A percentile compares a stretch with the other conserved stretches of the same genome.
phyloP scores from a whole-genome alignment of 2,329 filamentous ascomycete genomes.

The Arthrobotrys iridis region DNA sequence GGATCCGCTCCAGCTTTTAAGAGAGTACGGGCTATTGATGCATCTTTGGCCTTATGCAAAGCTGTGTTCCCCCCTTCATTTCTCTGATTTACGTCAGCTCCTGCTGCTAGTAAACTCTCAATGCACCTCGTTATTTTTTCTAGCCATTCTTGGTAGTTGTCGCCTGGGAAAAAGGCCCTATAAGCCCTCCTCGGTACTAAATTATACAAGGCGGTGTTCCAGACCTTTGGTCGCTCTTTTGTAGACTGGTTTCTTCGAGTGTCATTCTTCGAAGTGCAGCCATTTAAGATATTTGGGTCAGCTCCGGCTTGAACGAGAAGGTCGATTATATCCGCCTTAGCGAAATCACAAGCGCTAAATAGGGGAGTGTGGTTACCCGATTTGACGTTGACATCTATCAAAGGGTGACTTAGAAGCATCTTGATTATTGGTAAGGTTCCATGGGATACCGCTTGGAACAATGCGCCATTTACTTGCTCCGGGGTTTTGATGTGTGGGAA shows the following conservation, averaged over 20 bases:
- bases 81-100: neutral
- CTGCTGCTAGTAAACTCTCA: neutral
- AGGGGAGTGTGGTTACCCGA: slow-evolving; percentile 55
- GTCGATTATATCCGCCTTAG: slow-evolving; percentile 50
- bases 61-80: slow-evolving; percentile 1
- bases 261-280: neutral
- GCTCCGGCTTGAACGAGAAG: slow-evolving; percentile 60
- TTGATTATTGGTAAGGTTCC: slow-evolving; percentile 56
- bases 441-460: slow-evolving; percentile 58
- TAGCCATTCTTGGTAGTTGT: neutral
- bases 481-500: slow-evolving; percentile 57
- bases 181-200: neutral
- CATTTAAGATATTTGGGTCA: slow-evolving; percentile 57
- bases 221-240: neutral
- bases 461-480: slow-evolving; percentile 57
- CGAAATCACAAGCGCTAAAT: slow-evolving; percentile 55
- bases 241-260: neutral
- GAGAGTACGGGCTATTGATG: slow-evolving; percentile 37
- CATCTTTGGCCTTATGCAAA: neutral
- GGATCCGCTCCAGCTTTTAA: slow-evolving; percentile 25
- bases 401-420: slow-evolving; percentile 59
- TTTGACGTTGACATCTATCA: slow-evolving; percentile 59
- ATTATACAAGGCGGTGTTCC: neutral
- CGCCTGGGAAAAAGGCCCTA: neutral
- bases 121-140: slow-evolving; percentile 10